These are phyloP conservation scores for Fusarium odoratissimum DNA, from an alignment of 2,329 filamentous ascomycete species.

Conservation along the genomic window DNA sequence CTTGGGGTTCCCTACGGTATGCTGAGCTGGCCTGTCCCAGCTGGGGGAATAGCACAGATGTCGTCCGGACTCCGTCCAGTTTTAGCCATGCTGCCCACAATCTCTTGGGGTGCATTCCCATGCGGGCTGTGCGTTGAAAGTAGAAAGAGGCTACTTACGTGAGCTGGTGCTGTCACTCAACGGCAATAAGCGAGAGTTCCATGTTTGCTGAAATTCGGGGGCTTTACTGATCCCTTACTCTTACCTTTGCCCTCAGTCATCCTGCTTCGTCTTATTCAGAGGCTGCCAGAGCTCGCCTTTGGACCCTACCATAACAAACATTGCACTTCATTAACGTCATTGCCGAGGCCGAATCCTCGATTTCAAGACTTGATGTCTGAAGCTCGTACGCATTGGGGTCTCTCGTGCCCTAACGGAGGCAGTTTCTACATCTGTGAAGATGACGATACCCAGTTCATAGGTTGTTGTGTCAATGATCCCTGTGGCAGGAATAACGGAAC, in stretches of 20 bases:
- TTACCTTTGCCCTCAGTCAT: not conserved
- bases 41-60: conserved; percentile 2
- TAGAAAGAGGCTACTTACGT: not conserved
- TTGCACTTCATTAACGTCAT: not conserved
- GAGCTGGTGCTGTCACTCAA: not conserved
- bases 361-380: conserved; percentile 23
- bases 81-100: conserved; percentile 17
- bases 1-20: not conserved
- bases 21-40: not conserved
- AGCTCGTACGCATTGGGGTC: conserved; percentile 37
- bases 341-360: not conserved
- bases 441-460: conserved; percentile 51
- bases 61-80: conserved; percentile 15
- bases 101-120: conserved; percentile 4
- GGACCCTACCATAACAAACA: not conserved
- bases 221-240: not conserved
- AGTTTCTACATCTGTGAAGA: conserved; percentile 54
- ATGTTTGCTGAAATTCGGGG: conserved; percentile 6
- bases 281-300: not conserved
- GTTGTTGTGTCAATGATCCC: conserved; percentile 55
- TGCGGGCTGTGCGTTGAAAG: conserved; percentile 8
- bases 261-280: not conserved
- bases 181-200: conserved; percentile 21
- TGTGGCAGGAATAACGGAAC: conserved; percentile 46
- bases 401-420: conserved; percentile 50